Evolutionary conservation across 495 filamentous ascomycete genomes (phyloP).

Genomic region (Xylaria curta): DNA sequence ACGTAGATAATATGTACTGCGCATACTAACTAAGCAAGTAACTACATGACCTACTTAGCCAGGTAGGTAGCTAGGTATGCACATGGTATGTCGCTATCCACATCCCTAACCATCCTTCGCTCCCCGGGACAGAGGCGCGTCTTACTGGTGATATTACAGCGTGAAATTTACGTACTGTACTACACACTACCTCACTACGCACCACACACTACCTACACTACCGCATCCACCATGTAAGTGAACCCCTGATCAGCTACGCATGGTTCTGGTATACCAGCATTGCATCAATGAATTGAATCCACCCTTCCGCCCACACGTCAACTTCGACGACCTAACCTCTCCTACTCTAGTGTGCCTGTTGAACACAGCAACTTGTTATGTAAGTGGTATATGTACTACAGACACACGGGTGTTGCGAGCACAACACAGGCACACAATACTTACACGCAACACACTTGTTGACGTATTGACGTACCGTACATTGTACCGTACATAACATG

Average conservation of each 20-base stretch:
- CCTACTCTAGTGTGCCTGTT: background rate
- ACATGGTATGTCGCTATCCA: background rate
- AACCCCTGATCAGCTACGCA: slow-evolving; percentile 23
- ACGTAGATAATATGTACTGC: too few species aligned
- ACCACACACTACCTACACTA: background rate
- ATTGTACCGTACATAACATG: background rate
- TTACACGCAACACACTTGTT: background rate
- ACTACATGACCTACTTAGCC: background rate
- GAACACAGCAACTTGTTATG: background rate
- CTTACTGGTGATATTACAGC: background rate
- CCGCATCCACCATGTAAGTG: background rate
- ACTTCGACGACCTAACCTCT: background rate
- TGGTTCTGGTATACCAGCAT: slow-evolving; percentile 19
- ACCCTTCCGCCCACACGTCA: background rate
- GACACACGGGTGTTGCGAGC: slow-evolving; percentile 4
- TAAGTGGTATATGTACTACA: background rate
- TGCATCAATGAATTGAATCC: background rate
- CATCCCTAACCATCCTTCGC: slow-evolving; percentile 1
- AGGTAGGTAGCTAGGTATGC: background rate
- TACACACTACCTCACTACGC: background rate
- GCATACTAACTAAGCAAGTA: too few species aligned
- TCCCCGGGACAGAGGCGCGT: slow-evolving; percentile 2
- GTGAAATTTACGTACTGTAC: slow-evolving; percentile 1
- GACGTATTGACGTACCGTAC: background rate
- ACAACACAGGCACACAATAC: too few species aligned